Evolutionary conservation across 371 early-diverging fungal genomes (phyloP).

Genomic region (Paraphysoderma sedebokerense): DNA sequence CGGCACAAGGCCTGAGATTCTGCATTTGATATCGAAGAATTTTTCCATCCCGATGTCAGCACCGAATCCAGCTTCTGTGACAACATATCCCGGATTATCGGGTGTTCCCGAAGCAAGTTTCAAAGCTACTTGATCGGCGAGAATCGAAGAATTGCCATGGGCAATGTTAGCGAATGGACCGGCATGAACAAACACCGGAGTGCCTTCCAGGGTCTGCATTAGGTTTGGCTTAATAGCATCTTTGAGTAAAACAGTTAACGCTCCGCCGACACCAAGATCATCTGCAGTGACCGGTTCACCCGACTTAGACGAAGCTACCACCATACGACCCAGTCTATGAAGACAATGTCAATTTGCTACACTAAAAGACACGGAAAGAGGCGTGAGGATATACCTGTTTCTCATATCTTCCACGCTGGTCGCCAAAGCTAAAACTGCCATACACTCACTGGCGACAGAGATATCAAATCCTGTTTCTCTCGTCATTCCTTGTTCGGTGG

Average conservation of each 20-base stretch:
- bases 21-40: constrained; percentile 96
- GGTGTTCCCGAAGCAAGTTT: constrained; percentile 53
- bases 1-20: constrained; percentile 70
- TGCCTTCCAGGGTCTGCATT: constrained; percentile 96
- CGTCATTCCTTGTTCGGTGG: constrained; percentile 69
- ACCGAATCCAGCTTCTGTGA: constrained; percentile 95
- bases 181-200: constrained; percentile 95
- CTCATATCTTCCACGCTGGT: constrained; percentile 81
- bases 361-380: background rate
- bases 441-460: constrained; percentile 90
- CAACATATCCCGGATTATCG: constrained; percentile 66
- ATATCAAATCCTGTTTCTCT: constrained; percentile 91
- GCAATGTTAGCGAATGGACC: constrained; percentile 98
- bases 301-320: constrained; percentile 61
- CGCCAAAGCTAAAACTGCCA: constrained; percentile 88
- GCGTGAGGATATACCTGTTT: constrained; percentile 30
- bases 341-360: background rate
- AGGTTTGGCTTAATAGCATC: constrained; percentile 94
- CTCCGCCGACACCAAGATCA: constrained; percentile 88
- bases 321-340: constrained; percentile 69
- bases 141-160: constrained; percentile 83
- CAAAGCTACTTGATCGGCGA: constrained; percentile 87
- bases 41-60: constrained; percentile 99
- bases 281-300: constrained; percentile 85
- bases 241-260: constrained; percentile 89